These are phyloP conservation scores for Cornus florida DNA, from an alignment of 148 eudicot genomes.

Conservation along the genomic window DNA sequence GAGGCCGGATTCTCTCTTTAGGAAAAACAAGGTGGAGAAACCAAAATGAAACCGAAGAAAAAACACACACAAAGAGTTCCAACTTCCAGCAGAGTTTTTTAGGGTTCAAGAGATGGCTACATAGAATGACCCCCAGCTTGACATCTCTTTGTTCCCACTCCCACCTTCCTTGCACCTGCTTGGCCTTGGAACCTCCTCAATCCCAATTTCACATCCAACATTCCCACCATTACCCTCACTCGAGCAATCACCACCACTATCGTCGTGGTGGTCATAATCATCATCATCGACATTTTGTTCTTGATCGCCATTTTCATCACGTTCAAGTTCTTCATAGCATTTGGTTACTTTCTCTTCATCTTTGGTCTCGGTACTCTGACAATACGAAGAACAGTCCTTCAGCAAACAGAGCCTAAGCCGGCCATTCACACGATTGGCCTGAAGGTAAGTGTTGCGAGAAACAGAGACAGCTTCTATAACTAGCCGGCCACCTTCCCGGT, in stretches of 20 bases:
- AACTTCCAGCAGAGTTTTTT: background rate
- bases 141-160: conserved; percentile 21
- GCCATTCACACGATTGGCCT: conserved; percentile 54
- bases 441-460: conserved; percentile 18
- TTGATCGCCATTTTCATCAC: conserved; percentile 12
- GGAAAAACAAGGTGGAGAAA: background rate
- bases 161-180: conserved; percentile 44
- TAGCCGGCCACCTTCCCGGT: conserved; percentile 62
- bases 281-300: background rate
- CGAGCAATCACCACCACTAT: background rate
- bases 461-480: conserved; percentile 49
- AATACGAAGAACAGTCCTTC: conserved; percentile 7
- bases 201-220: conserved; percentile 16
- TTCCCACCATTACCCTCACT: conserved; percentile 11
- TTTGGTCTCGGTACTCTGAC: conserved; percentile 4
- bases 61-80: background rate
- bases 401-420: conserved; percentile 47
- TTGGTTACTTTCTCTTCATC: background rate
- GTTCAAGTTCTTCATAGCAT: conserved; percentile 13
- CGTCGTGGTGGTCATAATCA: no score
- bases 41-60: background rate
- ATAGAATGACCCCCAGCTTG: conserved; percentile 27
- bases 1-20: background rate
- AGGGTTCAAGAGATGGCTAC: conserved; percentile 22
- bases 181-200: conserved; percentile 17